Evolutionary conservation across 306 rosid species (phyloP).

Genomic region (Acmispon strigosus): DNA sequence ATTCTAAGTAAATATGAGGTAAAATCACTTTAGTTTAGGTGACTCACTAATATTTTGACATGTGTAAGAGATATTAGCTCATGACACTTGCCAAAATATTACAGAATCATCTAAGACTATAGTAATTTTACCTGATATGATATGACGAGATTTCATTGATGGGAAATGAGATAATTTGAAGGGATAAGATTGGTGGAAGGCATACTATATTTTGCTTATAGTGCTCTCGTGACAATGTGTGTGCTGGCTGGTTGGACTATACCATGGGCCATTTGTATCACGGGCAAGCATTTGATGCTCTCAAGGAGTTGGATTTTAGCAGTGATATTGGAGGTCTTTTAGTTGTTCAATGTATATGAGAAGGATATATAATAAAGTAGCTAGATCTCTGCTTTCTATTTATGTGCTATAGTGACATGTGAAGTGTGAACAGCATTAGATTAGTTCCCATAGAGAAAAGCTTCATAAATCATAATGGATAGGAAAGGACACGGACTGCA

Average conservation of each 20-base stretch:
- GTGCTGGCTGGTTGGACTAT: slow-evolving; percentile 3
- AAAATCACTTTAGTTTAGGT: too few species aligned
- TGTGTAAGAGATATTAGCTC: too few species aligned
- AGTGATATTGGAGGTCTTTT: neutral
- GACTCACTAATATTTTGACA: too few species aligned
- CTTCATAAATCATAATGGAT: neutral
- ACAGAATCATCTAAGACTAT: too few species aligned
- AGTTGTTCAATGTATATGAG: neutral
- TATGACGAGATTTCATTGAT: too few species aligned
- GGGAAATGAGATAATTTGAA: too few species aligned
- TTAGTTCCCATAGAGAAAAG: neutral
- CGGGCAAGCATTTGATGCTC: slow-evolving; percentile 23
- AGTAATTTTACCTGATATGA: too few species aligned
- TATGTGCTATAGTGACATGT: slow-evolving; percentile 9
- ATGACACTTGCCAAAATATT: too few species aligned
- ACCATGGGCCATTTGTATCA: slow-evolving; percentile 23
- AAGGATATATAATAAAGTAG: neutral
- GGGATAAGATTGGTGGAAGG: neutral
- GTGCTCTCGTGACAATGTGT: slow-evolving; percentile 28
- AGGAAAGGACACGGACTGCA: neutral
- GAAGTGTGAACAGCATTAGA: slow-evolving; percentile 13
- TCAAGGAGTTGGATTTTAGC: slow-evolving; percentile 12
- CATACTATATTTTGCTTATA: neutral
- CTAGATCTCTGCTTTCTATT: neutral
- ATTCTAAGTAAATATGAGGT: too few species aligned